A percentile compares a stretch with the other conserved stretches of the same genome.
Conservation (phyloP, 2,329 filamentous ascomycete species). For the Neonectria sp. region DNA sequence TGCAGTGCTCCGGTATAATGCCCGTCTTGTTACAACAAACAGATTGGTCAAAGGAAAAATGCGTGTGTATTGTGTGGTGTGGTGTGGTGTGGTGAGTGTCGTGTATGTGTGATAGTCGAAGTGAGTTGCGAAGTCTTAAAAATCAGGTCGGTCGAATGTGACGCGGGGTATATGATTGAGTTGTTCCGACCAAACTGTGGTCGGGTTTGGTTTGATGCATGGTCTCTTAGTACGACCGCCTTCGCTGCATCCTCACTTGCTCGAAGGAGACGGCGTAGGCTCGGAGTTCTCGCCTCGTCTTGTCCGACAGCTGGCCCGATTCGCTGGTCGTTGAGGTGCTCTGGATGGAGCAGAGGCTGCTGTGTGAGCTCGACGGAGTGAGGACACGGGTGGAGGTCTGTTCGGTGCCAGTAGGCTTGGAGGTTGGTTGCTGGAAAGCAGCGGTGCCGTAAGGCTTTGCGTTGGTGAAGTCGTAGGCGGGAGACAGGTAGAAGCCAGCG, state of each 20-base stretch:
- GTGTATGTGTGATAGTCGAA: conserved; percentile 44
- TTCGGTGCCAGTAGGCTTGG: conserved; percentile 43
- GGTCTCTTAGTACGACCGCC: conserved; percentile 67
- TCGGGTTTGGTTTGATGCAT: conserved; percentile 8
- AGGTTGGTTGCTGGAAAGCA: conserved; percentile 56
- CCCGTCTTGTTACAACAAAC: conserved; percentile 63
- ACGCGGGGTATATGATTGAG: conserved; percentile 32
- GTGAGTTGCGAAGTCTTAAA: conserved; percentile 51
- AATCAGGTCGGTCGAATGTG: conserved; percentile 25
- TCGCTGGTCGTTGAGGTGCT: conserved; percentile 72
- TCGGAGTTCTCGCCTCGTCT: conserved; percentile 83
- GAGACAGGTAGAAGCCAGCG: conserved; percentile 77
- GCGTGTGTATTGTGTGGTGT: conserved; percentile 41
- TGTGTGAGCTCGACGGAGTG: conserved; percentile 84
- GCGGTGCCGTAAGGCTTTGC: conserved; percentile 71
- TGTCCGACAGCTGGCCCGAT: conserved; percentile 76
- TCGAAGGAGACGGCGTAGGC: conserved; percentile 93
- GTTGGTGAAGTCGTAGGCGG: conserved; percentile 82
- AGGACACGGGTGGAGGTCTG: conserved; percentile 59
- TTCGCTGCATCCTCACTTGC: conserved; percentile 76
- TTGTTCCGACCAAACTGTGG: conserved; percentile 15
- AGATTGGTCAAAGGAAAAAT: conserved; percentile 45
- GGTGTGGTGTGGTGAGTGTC: neutral
- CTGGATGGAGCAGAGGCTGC: conserved; percentile 85
- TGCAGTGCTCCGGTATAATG: conserved; percentile 66